Base-by-base conservation (phyloP, 2,329 filamentous ascomycete species). In the Hymenoscyphus occultus region DNA sequence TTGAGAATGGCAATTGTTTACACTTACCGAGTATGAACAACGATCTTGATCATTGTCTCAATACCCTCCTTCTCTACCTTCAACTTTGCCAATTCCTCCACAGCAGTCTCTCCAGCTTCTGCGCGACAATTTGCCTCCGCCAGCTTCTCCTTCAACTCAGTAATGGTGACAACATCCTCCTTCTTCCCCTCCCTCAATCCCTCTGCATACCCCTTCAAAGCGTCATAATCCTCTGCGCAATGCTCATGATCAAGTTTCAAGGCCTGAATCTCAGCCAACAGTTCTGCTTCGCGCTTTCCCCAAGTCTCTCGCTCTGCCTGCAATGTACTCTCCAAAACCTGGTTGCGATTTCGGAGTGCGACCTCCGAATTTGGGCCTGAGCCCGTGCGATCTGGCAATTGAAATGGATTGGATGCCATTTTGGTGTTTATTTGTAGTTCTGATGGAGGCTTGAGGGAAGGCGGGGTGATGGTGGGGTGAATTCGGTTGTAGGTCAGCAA, bases 1-100 rank as follows among this genome's bases (percentile, higher is more conserved):
- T 54, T 22, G 3, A 54, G 48, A n/a, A 5, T 48, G n/a, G 45
- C 5, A 10, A 54, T 3, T 54, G 19, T 54, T 28, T 54, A 54
- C 48, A 54, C 35, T 35, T 28, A 54, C 48, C 48, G 48, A 54
- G 48, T 31, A 12, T 54, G 48, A 28, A 54, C n/a, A 54, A 54
- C 48, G 5, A 54, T 54, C 13, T 54, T 19, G 19, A 54, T 54
- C 48, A 54, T 54, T 22, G 48, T 7, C 7, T 54, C 13, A 22
- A 22, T 28, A 4, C 48, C 48, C 28, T 28, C 48, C 48, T 54
- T 54, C 19, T 54, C 48, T 28, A 12, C 7, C 48, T 54, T 54
- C 19, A 54, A 28, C 19, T 54, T 54, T 9, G 19, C 19, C 19
- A 28, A 19, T 22, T 54, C 48, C 19, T 54, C 19, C 10, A 10